Evolutionary conservation across 441 rosid genomes (phyloP), one percentile per base, ranked within the genome.

Genomic region (Adansonia gregorii): DNA sequence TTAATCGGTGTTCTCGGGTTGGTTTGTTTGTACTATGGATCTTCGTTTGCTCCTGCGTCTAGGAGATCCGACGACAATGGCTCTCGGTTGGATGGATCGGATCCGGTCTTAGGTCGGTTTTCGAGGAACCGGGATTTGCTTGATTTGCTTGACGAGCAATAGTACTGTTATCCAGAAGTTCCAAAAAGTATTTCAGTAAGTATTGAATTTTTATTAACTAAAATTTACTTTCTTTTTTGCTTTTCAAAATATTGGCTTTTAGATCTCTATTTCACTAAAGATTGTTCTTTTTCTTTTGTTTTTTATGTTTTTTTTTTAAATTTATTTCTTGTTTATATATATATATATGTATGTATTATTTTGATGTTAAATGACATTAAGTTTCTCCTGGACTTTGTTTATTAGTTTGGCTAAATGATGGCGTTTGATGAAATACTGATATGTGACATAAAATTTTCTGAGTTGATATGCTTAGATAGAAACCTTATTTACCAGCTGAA

Each of bases 401-500:
- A 49, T n/a, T 17, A 15, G 19, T 52, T 20, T 78, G 54, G 46
- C 19, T 70, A 54, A 35, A 70, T 51, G 74, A 45, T 65, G 51
- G 60, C 60, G 1, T 63, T 54, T 76, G 3, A 24, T 81, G 55
- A 64, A 59, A 35, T 75, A 46, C 87, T 93, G 98, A 85, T 95
- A 76, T 95, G 97, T 78, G 94, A 93, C 82, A 79, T 85, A 77
- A 91, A 78, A 35, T 86, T 88, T 80, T 93, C 99, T 46, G 99
- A 93, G 83, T 59, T 95, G 64, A 95, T 95, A 76, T 95, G 99
- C 81, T 83, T 95, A 81, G 99, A 95, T 81, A 83, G 98, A 65
- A 88, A 90, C 80, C 93, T 95, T 31, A 90, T 87, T 20, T 94
- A 95, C 79, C 97, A 95, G 79, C 52, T 93, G 85, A 95, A 86